Evolutionary conservation across 2,329 filamentous ascomycete genomes (phyloP), one percentile per base, ranked within the genome.

Genomic region (Dryadomyces sulphureus): DNA sequence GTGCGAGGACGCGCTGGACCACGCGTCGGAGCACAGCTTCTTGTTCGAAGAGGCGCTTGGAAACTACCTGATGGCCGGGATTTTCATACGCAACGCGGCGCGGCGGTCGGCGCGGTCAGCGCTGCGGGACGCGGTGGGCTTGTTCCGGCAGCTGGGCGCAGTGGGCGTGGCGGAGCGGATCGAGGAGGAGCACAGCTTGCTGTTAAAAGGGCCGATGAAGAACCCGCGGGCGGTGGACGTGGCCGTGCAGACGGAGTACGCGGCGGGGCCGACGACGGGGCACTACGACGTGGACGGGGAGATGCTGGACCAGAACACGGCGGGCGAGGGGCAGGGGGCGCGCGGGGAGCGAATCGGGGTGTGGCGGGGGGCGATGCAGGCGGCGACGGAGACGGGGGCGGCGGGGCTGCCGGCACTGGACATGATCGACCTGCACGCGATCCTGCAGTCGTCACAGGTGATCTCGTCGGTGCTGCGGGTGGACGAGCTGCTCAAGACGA

Each of bases 401-500:
- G 75, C 68, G 32, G 79, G 80, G 11, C 68, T 88, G 49, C 81
- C 82, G 36, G 79, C 82, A 24, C 70, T 90, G 45, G 84, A 90
- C 62, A 88, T 90, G 79, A 79, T 90, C 56, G 84, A 89, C 59
- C 62, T 89, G 50, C 80, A 84, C 38, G 81, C 81, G 21, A 89
- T 90, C 48, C 67, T 90, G 14, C 79, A 84, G 54, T 85, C 81
- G 3, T 87, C 81, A 9, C 84, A 88, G 57, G 75, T 89, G 38
- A 79, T 90, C 38, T 89, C 84, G 5, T 88, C 83, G 16, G 81
- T 88, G 43, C 63, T 90, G 11, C 75, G 83, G 52, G 75, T 89
- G 12, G 83, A 89, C 52, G 75, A 81, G 54, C 69, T 90, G 4
- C 70, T 89, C 50, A 79, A 81, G 55, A 88, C 84, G 38, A 86